Evolutionary conservation across 192 early-diverging fungal genomes (phyloP).

Genomic region (Glomus cerebriforme): DNA sequence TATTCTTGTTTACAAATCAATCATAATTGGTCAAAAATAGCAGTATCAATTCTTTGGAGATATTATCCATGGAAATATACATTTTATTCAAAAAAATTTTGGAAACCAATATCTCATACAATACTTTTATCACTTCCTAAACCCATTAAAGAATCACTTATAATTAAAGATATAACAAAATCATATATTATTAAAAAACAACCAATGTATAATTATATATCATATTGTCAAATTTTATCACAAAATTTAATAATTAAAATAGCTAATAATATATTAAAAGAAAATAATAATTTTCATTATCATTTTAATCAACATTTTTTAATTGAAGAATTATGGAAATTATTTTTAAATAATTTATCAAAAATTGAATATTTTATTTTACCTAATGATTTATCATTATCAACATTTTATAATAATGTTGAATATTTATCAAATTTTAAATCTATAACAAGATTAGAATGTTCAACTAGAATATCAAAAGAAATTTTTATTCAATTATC

Average conservation of each 20-base stretch:
- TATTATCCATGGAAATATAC: background rate
- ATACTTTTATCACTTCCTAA: background rate
- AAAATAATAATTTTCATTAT: background rate
- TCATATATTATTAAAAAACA: background rate
- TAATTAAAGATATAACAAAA: background rate
- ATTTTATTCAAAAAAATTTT: background rate
- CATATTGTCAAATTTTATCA: background rate
- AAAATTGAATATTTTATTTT: background rate
- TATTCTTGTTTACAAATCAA: background rate
- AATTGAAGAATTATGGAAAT: background rate
- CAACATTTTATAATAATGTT: background rate
- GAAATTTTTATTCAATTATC: background rate
- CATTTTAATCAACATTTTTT: background rate
- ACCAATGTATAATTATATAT: background rate
- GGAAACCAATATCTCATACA: background rate
- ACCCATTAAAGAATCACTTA: background rate
- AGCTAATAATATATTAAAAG: background rate
- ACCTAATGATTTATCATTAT: background rate
- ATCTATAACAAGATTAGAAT: background rate
- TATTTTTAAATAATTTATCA: background rate
- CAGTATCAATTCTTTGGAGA: background rate
- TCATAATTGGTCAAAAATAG: background rate
- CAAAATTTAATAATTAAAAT: background rate
- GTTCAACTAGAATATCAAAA: background rate
- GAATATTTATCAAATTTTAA: background rate